Percentiles rank a stretch among this genome's conserved stretches.
phyloP scores from a whole-genome alignment of 352 stramenopile genomes.

The Globisporangium ultimum region DNA sequence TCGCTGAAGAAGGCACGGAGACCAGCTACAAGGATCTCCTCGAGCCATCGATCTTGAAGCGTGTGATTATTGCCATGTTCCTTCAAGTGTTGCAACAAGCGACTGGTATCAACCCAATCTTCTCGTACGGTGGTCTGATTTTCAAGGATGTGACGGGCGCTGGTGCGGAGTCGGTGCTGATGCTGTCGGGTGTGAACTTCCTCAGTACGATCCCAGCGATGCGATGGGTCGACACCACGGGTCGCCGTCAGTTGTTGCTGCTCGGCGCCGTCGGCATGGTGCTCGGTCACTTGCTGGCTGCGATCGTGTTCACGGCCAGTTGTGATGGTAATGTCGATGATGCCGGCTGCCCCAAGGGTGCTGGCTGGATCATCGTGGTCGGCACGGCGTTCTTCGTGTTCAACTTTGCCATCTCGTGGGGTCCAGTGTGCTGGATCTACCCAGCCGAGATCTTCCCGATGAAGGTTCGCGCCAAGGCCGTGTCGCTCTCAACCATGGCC shows the following conservation, averaged over 20 bases:
- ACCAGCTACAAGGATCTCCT: constrained; percentile 24
- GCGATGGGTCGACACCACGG: constrained; percentile 40
- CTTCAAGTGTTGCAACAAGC: constrained; percentile 42
- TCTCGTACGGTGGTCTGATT: constrained; percentile 27
- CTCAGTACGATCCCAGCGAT: constrained; percentile 43
- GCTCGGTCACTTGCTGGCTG: constrained; percentile 36
- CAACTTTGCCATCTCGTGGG: constrained; percentile 54
- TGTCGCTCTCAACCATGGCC: constrained; percentile 42
- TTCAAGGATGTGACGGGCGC: constrained; percentile 38
- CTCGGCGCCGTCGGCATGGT: constrained; percentile 43
- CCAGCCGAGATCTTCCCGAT: constrained; percentile 50
- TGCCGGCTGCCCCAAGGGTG: constrained; percentile 24
- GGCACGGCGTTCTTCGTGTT: constrained; percentile 41
- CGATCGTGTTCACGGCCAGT: constrained; percentile 33
- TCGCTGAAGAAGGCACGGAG: constrained; percentile 12
- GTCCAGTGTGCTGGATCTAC: constrained; percentile 51
- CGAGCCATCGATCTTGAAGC: constrained; percentile 17
- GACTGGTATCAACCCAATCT: constrained; percentile 44
- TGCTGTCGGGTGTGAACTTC: constrained; percentile 36
- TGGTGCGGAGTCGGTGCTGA: constrained; percentile 20
- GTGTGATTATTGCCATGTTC: constrained; percentile 31
- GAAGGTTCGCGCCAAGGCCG: constrained; percentile 36
- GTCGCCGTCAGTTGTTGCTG: constrained; percentile 36
- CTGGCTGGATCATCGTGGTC: constrained; percentile 40
- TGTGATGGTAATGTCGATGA: constrained; percentile 33